Evolutionary conservation across 2,329 filamentous ascomycete genomes (phyloP).

Genomic region (Hirsutella minnesotensis): DNA sequence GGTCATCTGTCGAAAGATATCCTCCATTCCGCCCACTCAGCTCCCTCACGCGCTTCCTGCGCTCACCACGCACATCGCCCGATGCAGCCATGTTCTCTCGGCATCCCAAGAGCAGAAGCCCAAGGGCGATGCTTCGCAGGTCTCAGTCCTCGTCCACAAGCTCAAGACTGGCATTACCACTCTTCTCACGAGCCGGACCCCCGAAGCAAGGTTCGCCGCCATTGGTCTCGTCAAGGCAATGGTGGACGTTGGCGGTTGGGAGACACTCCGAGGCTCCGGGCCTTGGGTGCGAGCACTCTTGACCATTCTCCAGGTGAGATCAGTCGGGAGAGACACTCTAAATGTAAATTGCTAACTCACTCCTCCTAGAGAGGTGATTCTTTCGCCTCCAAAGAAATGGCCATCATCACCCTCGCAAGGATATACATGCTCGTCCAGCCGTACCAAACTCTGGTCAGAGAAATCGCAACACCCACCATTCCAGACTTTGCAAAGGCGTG

Average conservation of each 20-base stretch:
- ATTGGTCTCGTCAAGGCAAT: constrained; percentile 69
- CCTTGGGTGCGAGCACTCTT: constrained; percentile 71
- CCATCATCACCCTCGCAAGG: constrained; percentile 64
- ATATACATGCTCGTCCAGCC: constrained; percentile 76
- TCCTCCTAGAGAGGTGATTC: constrained; percentile 64
- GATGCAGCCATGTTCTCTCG: constrained; percentile 51
- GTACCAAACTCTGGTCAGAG: constrained; percentile 71
- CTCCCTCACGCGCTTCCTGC: constrained; percentile 63
- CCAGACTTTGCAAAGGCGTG: constrained; percentile 63
- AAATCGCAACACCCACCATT: constrained; percentile 76
- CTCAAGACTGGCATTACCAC: constrained; percentile 68
- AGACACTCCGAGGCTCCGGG: constrained; percentile 60
- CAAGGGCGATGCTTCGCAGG: constrained; percentile 52
- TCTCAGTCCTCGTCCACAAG: constrained; percentile 63
- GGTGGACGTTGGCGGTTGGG: constrained; percentile 75
- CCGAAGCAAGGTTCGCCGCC: constrained; percentile 66
- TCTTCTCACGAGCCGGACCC: constrained; percentile 63
- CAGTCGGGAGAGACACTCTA: not conserved
- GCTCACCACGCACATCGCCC: constrained; percentile 48
- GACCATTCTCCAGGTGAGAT: constrained; percentile 56
- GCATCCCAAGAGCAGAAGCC: constrained; percentile 46
- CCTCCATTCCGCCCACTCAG: constrained; percentile 57
- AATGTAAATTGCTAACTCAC: not conserved
- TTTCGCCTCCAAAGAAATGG: constrained; percentile 60
- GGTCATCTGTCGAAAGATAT: constrained; percentile 57